phyloP scores from a whole-genome alignment of 2,329 filamentous ascomycete species.

The Parafenestella ontariensis region DNA sequence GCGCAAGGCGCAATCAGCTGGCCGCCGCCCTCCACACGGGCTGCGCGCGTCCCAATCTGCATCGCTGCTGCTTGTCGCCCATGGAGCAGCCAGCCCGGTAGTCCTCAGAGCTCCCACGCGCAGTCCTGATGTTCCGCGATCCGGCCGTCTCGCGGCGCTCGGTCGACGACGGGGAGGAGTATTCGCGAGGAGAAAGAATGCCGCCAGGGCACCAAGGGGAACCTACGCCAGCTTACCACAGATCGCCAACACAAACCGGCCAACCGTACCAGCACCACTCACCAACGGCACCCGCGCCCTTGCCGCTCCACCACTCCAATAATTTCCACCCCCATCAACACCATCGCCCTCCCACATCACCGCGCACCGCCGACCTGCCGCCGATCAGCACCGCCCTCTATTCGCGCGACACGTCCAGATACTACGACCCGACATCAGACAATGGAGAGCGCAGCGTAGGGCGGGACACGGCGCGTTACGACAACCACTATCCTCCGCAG shows the following conservation, averaged over 20 bases:
- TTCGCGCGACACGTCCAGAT: slow-evolving; percentile 52
- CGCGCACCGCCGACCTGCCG: slow-evolving; percentile 49
- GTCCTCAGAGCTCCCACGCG: slow-evolving; percentile 9
- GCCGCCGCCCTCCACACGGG: slow-evolving; percentile 8
- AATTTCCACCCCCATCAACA: slow-evolving; percentile 38
- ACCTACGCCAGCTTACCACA: slow-evolving; percentile 42
- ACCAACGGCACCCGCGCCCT: slow-evolving; percentile 43
- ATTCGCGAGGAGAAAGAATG: slow-evolving; percentile 41
- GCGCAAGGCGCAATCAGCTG: slow-evolving; percentile 24
- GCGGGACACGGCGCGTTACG: slow-evolving; percentile 42
- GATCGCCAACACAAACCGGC: slow-evolving; percentile 47
- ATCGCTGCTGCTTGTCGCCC: slow-evolving; percentile 14
- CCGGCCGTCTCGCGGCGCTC: slow-evolving; percentile 34
- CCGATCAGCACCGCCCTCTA: slow-evolving; percentile 50
- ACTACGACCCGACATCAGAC: slow-evolving; percentile 60
- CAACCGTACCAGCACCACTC: slow-evolving; percentile 47
- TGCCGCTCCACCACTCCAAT: slow-evolving; percentile 32
- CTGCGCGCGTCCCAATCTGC: slow-evolving; percentile 11
- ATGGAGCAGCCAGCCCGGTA: slow-evolving; percentile 14
- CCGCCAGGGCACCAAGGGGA: slow-evolving; percentile 44
- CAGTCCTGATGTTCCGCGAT: slow-evolving; percentile 37
- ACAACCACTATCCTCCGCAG: slow-evolving; percentile 43
- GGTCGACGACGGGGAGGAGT: slow-evolving; percentile 39
- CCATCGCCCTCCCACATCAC: slow-evolving; percentile 30
- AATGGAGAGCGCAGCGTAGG: slow-evolving; percentile 47